A percentile compares a stretch with the other conserved stretches of the same genome.
Evolutionary conservation across 1,284 basidiomycete species (phyloP).

Genomic region (Peniophora sp.): DNA sequence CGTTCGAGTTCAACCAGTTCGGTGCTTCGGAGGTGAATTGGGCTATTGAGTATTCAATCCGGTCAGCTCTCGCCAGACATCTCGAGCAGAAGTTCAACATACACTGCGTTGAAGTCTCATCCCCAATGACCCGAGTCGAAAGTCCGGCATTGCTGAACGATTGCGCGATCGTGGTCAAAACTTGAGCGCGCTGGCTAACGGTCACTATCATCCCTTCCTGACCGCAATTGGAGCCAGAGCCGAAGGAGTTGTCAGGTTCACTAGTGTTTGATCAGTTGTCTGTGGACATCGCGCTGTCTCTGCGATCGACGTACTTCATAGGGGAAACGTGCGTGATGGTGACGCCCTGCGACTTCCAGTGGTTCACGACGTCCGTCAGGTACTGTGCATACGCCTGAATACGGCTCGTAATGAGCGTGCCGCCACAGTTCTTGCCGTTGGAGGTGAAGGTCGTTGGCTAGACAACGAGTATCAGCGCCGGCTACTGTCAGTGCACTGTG

Average conservation of each 20-base stretch:
- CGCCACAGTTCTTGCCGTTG: constrained; percentile 18
- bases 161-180: constrained; percentile 16
- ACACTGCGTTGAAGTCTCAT: not conserved
- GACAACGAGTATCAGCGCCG: not conserved
- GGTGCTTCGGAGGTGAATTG: constrained; percentile 17
- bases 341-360: constrained; percentile 17
- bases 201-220: constrained; percentile 24
- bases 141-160: constrained; percentile 14
- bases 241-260: constrained; percentile 5
- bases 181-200: constrained; percentile 17
- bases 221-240: constrained; percentile 17
- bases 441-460: constrained; percentile 17
- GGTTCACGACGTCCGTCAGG: constrained; percentile 18
- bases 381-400: constrained; percentile 19
- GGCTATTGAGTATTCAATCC: constrained; percentile 16
- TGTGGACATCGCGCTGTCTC: too few relatives aligned
- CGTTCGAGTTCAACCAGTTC: constrained; percentile 15
- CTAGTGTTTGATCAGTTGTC: not conserved
- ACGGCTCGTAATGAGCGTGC: constrained; percentile 14
- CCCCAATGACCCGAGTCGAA: not conserved
- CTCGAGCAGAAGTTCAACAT: constrained; percentile 4
- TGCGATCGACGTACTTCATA: constrained; percentile 21
- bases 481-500: not conserved
- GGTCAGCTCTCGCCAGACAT: constrained; percentile 18
- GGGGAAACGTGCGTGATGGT: constrained; percentile 19